phyloP scores from a whole-genome alignment of 306 rosid species.

The Alnus rubra region DNA sequence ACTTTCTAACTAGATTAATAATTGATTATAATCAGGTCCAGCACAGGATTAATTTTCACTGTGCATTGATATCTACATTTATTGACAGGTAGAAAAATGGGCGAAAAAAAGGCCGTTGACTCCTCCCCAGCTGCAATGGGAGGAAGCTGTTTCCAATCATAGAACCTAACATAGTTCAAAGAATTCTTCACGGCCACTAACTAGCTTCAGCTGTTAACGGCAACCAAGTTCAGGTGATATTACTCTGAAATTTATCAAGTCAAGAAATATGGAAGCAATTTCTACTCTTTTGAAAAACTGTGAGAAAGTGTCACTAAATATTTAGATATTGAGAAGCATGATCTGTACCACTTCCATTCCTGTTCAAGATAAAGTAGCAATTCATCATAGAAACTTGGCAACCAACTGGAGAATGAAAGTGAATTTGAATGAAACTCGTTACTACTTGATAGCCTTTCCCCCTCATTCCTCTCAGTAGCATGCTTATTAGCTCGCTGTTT shows the following conservation, averaged over 20 bases:
- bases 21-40: too few species aligned
- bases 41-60: background rate
- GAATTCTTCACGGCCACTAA: background rate
- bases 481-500: constrained; percentile 57
- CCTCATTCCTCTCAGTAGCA: constrained; percentile 60
- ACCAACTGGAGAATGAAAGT: constrained; percentile 75
- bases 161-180: background rate
- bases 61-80: background rate
- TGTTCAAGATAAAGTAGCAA: constrained; percentile 96
- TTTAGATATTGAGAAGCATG: constrained; percentile 21
- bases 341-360: constrained; percentile 94
- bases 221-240: background rate
- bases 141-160: background rate
- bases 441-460: constrained; percentile 51
- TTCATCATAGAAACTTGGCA: constrained; percentile 90
- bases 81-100: background rate
- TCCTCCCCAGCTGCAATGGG: background rate
- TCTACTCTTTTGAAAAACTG: constrained; percentile 10
- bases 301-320: constrained; percentile 14
- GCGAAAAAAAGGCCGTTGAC: background rate
- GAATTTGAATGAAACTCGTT: constrained; percentile 55
- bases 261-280: background rate
- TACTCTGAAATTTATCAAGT: background rate
- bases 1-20: background rate
- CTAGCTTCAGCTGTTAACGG: constrained; percentile 1